These are phyloP conservation scores for Chaetomium globosum DNA, from an alignment of 2,329 filamentous ascomycete species.

Conservation along the genomic window DNA sequence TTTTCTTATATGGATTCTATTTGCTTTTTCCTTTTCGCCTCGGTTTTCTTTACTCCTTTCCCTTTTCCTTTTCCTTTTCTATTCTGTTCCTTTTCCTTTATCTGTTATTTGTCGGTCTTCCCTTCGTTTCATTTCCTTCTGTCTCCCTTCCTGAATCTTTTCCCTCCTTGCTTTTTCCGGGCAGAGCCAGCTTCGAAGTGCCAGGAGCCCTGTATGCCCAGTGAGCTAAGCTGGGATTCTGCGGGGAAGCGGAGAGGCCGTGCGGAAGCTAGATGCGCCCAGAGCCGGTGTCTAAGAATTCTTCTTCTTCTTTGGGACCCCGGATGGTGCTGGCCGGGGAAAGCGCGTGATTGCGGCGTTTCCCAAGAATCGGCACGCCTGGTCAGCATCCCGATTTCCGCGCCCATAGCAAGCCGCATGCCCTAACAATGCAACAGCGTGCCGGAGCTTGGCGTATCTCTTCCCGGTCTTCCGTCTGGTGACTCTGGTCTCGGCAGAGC, in stretches of 20 bases:
- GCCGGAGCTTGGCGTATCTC: constrained; percentile 32
- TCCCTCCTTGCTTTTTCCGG: too few relatives aligned
- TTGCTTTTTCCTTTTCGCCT: too few relatives aligned
- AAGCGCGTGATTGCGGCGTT: neutral
- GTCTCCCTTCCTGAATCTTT: too few relatives aligned
- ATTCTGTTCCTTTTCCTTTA: too few relatives aligned
- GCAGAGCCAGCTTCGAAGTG: too few relatives aligned
- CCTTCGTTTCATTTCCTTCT: too few relatives aligned
- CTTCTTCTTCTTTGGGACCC: neutral
- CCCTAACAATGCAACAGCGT: constrained; percentile 27
- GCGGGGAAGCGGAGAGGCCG: neutral
- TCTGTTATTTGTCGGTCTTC: too few relatives aligned
- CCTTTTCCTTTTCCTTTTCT: too few relatives aligned
- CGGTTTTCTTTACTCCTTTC: too few relatives aligned
- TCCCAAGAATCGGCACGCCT: constrained; percentile 5
- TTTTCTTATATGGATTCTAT: too few relatives aligned
- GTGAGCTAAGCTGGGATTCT: constrained; percentile 9
- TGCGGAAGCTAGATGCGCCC: constrained; percentile 1
- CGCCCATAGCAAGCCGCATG: constrained; percentile 1
- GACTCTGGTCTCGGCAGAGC: constrained; percentile 19
- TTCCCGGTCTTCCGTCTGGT: constrained; percentile 27
- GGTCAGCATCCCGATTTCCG: constrained; percentile 9
- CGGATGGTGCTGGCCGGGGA: constrained; percentile 3
- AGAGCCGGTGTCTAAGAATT: neutral
- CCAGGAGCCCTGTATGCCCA: too few relatives aligned